Evolutionary conservation across 2,329 filamentous ascomycete genomes (phyloP).

Genomic region (Botrytis tulipae): DNA sequence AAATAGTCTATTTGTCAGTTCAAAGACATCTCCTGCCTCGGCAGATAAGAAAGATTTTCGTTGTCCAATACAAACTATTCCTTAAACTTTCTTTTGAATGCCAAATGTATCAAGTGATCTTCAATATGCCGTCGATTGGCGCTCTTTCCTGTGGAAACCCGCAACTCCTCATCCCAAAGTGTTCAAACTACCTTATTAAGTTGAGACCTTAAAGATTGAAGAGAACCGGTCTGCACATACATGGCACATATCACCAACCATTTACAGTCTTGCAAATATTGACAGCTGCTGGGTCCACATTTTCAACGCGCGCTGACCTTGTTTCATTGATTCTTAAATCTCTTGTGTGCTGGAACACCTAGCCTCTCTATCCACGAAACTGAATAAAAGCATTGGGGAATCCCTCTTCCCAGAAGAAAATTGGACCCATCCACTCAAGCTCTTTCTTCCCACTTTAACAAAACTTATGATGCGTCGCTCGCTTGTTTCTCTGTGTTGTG

Average conservation of each 20-base stretch:
- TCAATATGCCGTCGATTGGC: background rate
- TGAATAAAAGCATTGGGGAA: background rate
- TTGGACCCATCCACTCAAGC: background rate
- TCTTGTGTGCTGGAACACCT: background rate
- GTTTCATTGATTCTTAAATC: background rate
- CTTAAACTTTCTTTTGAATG: background rate
- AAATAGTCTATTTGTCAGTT: background rate
- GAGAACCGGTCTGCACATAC: background rate
- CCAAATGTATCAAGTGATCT: background rate
- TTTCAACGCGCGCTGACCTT: background rate
- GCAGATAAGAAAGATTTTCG: background rate
- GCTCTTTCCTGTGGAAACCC: background rate
- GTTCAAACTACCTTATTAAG: background rate
- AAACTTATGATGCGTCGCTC: constrained; percentile 16
- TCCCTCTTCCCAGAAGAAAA: background rate
- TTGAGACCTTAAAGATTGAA: background rate
- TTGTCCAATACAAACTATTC: background rate
- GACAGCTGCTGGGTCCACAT: background rate
- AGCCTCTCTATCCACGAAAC: background rate
- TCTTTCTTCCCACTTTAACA: background rate
- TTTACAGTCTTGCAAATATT: background rate
- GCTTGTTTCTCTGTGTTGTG: background rate
- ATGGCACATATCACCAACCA: background rate
- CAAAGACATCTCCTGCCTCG: background rate
- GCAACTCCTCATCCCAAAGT: background rate